These are phyloP conservation scores for Fusarium coffeatum DNA, from an alignment of 2,329 filamentous ascomycete species.

Conservation along the genomic window DNA sequence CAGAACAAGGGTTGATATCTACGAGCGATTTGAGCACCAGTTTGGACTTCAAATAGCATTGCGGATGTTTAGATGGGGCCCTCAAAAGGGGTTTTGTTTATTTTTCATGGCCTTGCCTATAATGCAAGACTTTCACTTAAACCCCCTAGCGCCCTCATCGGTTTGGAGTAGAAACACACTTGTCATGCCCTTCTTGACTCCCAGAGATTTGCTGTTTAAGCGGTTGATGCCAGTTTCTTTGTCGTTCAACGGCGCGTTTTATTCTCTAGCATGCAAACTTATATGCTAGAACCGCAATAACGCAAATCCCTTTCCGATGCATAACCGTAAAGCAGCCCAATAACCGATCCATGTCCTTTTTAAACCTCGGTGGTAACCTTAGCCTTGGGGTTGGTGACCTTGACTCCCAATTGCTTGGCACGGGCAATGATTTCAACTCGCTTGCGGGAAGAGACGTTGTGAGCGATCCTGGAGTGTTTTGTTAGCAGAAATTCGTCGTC, in stretches of 20 bases:
- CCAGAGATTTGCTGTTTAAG: conserved; percentile 29
- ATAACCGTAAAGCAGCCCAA: conserved; percentile 49
- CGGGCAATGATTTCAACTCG: conserved; percentile 96
- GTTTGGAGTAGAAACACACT: conserved; percentile 17
- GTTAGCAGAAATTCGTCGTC: conserved; percentile 14
- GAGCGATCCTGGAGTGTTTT: conserved; percentile 80
- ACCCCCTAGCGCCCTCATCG: conserved; percentile 34
- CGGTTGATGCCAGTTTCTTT: conserved; percentile 42
- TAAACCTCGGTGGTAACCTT: conserved; percentile 96
- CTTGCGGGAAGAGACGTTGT: conserved; percentile 98
- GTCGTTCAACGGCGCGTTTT: conserved; percentile 49
- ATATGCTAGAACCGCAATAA: conserved; percentile 49
- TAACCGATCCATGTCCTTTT: conserved; percentile 54
- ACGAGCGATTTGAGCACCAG: neutral
- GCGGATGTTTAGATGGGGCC: conserved; percentile 17
- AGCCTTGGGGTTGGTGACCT: conserved; percentile 99
- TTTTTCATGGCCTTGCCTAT: conserved; percentile 37
- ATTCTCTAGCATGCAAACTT: conserved; percentile 46
- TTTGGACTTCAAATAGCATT: neutral
- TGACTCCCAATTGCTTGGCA: conserved; percentile 98
- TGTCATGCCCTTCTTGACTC: conserved; percentile 12
- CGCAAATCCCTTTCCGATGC: conserved; percentile 49
- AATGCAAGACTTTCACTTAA: conserved; percentile 22
- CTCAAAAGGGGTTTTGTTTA: conserved; percentile 35
- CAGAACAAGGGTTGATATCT: neutral